A percentile compares a stretch with the other conserved stretches of the same genome.
Evolutionary conservation across 257 asterid genomes (phyloP).

Genomic region (Nicotiana undulata): DNA sequence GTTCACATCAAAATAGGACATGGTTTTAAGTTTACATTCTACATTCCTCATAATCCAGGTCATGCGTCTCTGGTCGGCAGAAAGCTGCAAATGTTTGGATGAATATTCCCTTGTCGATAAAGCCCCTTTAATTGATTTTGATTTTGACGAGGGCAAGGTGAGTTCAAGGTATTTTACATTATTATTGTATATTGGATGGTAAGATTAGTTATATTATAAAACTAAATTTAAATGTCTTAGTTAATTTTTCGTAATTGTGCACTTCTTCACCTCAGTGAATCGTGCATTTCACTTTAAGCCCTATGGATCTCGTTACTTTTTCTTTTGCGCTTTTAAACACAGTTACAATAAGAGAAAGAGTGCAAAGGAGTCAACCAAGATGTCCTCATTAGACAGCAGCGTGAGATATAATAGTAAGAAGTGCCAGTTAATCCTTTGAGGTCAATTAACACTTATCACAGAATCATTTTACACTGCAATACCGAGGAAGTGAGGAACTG

Average conservation of each 20-base stretch:
- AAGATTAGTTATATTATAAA: not conserved
- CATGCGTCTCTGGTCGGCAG: conserved; percentile 98
- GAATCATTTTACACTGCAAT: not conserved
- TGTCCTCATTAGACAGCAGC: not conserved
- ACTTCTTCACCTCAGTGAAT: not conserved
- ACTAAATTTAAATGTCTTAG: not conserved
- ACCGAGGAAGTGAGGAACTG: not conserved
- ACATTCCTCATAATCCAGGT: conserved; percentile 37
- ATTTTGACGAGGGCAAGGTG: conserved; percentile 96
- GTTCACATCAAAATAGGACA: not conserved
- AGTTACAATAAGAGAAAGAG: not conserved
- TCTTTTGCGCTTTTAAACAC: not conserved
- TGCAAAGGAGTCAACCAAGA: not conserved
- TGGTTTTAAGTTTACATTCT: not conserved
- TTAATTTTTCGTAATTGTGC: not conserved
- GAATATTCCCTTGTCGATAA: conserved; percentile 68
- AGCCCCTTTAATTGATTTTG: conserved; percentile 85
- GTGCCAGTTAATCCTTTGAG: not conserved
- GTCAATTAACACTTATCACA: not conserved
- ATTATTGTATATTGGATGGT: conserved; percentile 6
- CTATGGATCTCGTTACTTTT: not conserved
- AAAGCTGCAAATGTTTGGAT: conserved; percentile 74
- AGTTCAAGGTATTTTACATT: conserved; percentile 8
- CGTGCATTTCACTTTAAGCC: not conserved
- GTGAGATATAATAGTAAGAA: not conserved